phyloP scores from a whole-genome alignment of 2,329 filamentous ascomycete species.

The Tolypocladium album region DNA sequence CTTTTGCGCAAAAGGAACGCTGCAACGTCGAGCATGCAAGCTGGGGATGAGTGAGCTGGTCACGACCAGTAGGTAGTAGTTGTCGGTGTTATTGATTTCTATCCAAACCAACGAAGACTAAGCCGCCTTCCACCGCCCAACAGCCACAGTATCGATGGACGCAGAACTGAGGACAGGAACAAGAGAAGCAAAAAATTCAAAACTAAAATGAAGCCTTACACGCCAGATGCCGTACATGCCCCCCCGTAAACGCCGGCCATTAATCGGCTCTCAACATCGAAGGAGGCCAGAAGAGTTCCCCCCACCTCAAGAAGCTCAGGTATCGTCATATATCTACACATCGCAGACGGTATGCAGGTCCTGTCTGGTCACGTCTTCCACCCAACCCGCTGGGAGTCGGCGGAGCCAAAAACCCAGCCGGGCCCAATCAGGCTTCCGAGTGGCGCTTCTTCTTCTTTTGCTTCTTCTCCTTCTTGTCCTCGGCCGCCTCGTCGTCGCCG shows the following conservation, averaged over 20 bases:
- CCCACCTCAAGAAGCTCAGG: conserved; percentile 14
- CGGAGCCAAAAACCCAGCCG: background rate
- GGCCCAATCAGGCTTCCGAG: conserved; percentile 12
- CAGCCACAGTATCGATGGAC: conserved; percentile 1
- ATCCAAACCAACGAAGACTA: background rate
- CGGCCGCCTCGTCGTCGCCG: conserved; percentile 49
- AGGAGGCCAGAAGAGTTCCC: conserved; percentile 11
- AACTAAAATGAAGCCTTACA: conserved; percentile 15
- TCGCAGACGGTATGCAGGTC: conserved; percentile 6
- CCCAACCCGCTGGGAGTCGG: background rate
- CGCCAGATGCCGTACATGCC: conserved; percentile 19
- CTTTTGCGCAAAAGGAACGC: background rate
- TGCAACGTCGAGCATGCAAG: background rate
- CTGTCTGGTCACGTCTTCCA: conserved; percentile 2
- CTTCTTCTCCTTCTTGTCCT: conserved; percentile 50
- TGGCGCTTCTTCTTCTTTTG: conserved; percentile 38
- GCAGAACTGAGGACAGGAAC: conserved; percentile 1
- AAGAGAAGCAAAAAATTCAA: background rate
- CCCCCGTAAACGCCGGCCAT: conserved; percentile 22
- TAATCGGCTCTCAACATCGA: conserved; percentile 12
- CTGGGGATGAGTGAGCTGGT: background rate
- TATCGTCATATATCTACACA: conserved; percentile 16
- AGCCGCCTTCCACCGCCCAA: background rate
- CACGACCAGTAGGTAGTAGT: background rate
- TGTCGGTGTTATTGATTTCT: background rate